Conservation (phyloP, 2,329 filamentous ascomycete species). For the Furcasterigmium furcatum region DNA sequence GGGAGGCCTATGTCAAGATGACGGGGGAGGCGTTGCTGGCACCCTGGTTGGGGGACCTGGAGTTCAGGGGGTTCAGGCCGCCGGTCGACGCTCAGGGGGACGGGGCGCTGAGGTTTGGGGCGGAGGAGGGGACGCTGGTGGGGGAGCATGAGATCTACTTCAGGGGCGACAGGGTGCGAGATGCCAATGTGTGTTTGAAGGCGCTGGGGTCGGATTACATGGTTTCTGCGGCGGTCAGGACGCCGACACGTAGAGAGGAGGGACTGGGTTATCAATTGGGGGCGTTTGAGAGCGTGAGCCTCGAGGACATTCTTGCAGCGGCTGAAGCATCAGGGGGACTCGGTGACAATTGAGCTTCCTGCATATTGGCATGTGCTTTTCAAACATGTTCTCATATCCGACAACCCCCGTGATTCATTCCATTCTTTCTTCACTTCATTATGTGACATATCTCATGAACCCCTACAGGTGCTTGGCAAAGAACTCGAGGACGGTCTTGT, state of each 20-base stretch:
- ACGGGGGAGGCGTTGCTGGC: conserved; percentile 75
- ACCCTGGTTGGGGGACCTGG: conserved; percentile 66
- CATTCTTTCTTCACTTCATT: neutral
- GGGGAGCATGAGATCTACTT: conserved; percentile 34
- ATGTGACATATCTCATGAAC: neutral
- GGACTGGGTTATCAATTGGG: conserved; percentile 35
- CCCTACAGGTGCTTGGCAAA: conserved; percentile 46
- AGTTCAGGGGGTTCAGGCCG: conserved; percentile 62
- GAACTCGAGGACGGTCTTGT: conserved; percentile 56
- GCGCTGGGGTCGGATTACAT: conserved; percentile 49
- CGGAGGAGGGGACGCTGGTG: conserved; percentile 27
- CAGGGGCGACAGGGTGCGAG: conserved; percentile 30
- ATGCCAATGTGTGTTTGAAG: conserved; percentile 38
- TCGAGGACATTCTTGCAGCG: conserved; percentile 42
- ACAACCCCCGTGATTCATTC: no score
- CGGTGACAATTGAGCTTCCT: no score
- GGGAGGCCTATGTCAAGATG: conserved; percentile 82
- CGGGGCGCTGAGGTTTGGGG: no score
- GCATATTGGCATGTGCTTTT: no score
- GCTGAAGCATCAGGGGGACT: conserved; percentile 28
- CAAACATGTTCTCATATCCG: no score
- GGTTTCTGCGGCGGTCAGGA: conserved; percentile 48
- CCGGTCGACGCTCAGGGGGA: conserved; percentile 30
- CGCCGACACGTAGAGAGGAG: conserved; percentile 28
- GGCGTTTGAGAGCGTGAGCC: conserved; percentile 35